These are phyloP conservation scores for Fusarium continuum DNA, from an alignment of 2,329 filamentous ascomycete genomes.

Conservation along the genomic window DNA sequence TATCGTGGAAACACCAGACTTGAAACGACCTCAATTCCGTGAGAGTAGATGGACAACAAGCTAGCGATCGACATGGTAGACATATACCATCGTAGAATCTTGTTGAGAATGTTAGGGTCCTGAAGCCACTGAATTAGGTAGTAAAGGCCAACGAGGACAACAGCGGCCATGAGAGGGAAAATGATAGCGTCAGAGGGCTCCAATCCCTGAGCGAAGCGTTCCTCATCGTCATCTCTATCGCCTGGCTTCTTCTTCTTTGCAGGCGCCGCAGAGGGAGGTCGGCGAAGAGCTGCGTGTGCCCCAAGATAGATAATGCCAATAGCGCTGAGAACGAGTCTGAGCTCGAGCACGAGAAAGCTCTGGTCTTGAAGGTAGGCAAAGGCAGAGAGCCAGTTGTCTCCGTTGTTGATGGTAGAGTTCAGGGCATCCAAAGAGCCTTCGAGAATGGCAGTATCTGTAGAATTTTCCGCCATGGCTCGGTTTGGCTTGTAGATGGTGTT, in stretches of 20 bases:
- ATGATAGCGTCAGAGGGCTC: conserved; percentile 81
- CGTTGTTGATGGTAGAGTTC: conserved; percentile 44
- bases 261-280: conserved; percentile 80
- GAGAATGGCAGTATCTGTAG: conserved; percentile 17
- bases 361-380: conserved; percentile 47
- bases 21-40: conserved; percentile 70
- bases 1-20: conserved; percentile 78
- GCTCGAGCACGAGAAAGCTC: conserved; percentile 57
- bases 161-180: conserved; percentile 81
- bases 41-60: conserved; percentile 76
- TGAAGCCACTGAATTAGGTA: conserved; percentile 89
- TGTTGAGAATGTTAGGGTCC: conserved; percentile 83
- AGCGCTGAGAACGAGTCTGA: conserved; percentile 68
- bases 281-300: conserved; percentile 83
- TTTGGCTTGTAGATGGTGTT: not conserved
- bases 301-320: conserved; percentile 86
- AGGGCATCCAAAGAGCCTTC: conserved; percentile 43
- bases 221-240: conserved; percentile 59
- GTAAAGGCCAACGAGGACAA: conserved; percentile 79
- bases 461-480: conserved; percentile 39
- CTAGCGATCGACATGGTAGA: conserved; percentile 81
- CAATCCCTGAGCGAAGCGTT: conserved; percentile 61
- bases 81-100: conserved; percentile 85
- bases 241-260: conserved; percentile 57
- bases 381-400: conserved; percentile 37